Evolutionary conservation across 805 yeast species (phyloP), one percentile per base, ranked within the genome.

Genomic region (Myxozyma sirexii): DNA sequence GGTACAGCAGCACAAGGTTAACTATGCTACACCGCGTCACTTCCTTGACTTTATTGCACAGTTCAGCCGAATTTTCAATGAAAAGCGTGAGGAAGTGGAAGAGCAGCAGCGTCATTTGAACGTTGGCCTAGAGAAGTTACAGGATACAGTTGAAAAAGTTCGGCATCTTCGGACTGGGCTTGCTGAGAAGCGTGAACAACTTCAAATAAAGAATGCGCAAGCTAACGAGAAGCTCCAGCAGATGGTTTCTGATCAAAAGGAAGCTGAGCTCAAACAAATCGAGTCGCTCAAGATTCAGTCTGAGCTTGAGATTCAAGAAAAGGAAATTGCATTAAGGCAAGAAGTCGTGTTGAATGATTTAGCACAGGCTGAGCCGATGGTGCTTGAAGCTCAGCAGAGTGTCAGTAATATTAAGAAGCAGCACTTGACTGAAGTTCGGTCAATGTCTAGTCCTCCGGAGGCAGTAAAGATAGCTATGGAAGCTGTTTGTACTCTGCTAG

Each of bases 351-450:
- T 83, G 73, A 70, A 74, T 5, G 93, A 90, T 57, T 77, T 93
- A n/a, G 84, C 82, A 15, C 74, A 77, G 4, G 96, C 92, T 0
- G 94, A 90, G 68, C 97, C 97, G 0, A 86, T 94, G 0, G 86
- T 92, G 5, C 57, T 82, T 2, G 96, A 87, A 63, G 98, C 98
- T 0, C 88, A 87, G 68, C 77, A 82, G 61, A 96, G 97, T 15
- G 98, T 93, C n/a, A 87, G 88, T 65, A 88, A 90, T 67, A 93
- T 93, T 62, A 90, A 91, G 73, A 93, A 93, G 71, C 96, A 89
- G 61, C 97, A 93, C 69, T 77, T 93, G 43, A 88, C 96, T 0
- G 98, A 93, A 72, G 76, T 93, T 29, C 77, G 97, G 69, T 86
- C 97, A 13, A 88, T 93, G 96, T 74, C 82, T 5, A 90, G 90